Percentiles rank a stretch among this genome's conserved stretches.
phyloP scores from a whole-genome alignment of 2,329 filamentous ascomycete genomes.

The Ceratocystis lukuohia region DNA sequence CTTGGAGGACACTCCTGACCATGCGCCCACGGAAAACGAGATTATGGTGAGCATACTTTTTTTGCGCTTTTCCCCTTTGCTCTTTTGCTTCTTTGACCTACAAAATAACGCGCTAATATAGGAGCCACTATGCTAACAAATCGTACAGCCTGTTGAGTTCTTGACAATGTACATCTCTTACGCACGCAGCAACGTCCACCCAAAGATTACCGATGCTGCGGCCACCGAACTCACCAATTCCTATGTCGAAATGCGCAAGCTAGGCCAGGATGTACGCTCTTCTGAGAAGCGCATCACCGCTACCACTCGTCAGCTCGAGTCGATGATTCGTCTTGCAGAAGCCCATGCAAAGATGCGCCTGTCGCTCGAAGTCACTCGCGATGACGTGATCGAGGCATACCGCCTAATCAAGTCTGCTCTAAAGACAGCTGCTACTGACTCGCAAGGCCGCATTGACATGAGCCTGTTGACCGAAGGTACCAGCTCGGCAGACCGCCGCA shows the following conservation, averaged over 20 bases:
- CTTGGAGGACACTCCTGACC: constrained; percentile 83
- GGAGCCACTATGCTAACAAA: constrained; percentile 10
- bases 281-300: constrained; percentile 94
- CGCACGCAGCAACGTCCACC: constrained; percentile 74
- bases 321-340: constrained; percentile 93
- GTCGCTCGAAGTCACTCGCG: constrained; percentile 56
- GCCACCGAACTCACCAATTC: constrained; percentile 71
- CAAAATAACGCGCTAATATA: not conserved
- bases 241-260: constrained; percentile 89
- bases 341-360: constrained; percentile 98
- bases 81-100: too few species aligned
- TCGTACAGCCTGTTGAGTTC: constrained; percentile 69
- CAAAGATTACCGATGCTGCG: constrained; percentile 64
- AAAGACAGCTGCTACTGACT: constrained; percentile 93
- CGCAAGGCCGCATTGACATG: constrained; percentile 92
- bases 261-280: constrained; percentile 75
- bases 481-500: constrained; percentile 68
- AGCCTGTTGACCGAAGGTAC: constrained; percentile 88
- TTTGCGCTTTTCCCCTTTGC: not conserved
- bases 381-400: constrained; percentile 81
- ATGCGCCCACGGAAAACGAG: constrained; percentile 59
- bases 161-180: constrained; percentile 96
- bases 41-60: constrained; percentile 52
- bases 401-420: constrained; percentile 85
- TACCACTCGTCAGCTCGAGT: constrained; percentile 90